Evolutionary conservation across 441 rosid species (phyloP).

Genomic region (Daphne laureola): DNA sequence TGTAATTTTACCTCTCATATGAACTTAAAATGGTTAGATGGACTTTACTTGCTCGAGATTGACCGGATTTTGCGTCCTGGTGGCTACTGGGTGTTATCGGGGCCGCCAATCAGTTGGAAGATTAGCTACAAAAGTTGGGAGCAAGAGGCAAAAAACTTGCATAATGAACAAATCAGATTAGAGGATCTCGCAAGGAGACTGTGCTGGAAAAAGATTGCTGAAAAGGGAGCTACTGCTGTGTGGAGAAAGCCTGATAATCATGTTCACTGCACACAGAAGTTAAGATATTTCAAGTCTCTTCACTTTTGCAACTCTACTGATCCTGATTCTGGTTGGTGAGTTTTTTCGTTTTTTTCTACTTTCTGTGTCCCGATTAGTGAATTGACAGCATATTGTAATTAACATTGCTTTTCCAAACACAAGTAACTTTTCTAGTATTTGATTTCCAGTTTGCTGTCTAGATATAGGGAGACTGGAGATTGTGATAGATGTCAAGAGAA

Average conservation of each 20-base stretch:
- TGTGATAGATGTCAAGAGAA: neutral
- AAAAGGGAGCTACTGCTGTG: conserved; percentile 38
- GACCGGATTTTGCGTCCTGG: conserved; percentile 60
- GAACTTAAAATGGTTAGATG: conserved; percentile 31
- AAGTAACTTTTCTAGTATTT: neutral
- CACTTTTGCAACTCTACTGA: conserved; percentile 29
- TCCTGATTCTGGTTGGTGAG: conserved; percentile 48
- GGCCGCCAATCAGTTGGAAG: conserved; percentile 52
- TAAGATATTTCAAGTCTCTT: conserved; percentile 27
- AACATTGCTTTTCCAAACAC: no score
- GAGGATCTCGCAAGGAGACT: conserved; percentile 43
- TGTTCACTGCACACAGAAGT: conserved; percentile 31
- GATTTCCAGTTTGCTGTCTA: neutral
- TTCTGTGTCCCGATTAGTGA: neutral
- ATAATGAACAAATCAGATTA: conserved; percentile 37
- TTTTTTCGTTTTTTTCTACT: conserved; percentile 15
- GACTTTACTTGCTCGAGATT: conserved; percentile 58
- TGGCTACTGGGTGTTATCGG: conserved; percentile 62
- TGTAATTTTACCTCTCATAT: conserved; percentile 1
- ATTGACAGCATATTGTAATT: neutral
- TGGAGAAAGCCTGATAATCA: conserved; percentile 69
- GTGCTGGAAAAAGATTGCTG: conserved; percentile 65
- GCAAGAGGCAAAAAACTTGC: conserved; percentile 27
- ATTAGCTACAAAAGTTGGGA: conserved; percentile 35
- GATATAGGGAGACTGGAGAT: neutral